Conservation (phyloP, 352 stramenopile genomes). For the Aphanomyces invadans region DNA sequence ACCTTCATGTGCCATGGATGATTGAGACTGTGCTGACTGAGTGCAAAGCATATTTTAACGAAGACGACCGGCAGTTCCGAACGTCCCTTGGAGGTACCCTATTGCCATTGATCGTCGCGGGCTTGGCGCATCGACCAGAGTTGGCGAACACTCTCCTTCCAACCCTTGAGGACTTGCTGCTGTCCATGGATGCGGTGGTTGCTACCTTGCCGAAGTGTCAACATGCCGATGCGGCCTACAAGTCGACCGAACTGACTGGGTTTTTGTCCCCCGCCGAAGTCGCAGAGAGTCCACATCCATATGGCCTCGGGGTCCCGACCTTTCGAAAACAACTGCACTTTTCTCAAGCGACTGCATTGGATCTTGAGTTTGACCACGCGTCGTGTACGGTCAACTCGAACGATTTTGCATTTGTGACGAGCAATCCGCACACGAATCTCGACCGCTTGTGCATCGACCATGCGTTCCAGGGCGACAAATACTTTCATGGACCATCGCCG, state of each 20-base stretch:
- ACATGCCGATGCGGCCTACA: neutral
- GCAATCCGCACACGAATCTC: conserved; percentile 16
- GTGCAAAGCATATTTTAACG: neutral
- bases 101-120: conserved; percentile 38
- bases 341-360: conserved; percentile 42
- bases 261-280: conserved; percentile 40
- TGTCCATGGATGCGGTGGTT: conserved; percentile 28
- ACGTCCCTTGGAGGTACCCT: conserved; percentile 39
- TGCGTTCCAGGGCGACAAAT: neutral
- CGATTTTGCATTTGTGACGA: conserved; percentile 60
- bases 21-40: neutral
- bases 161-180: conserved; percentile 31
- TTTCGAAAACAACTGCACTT: conserved; percentile 53
- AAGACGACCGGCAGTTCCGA: conserved; percentile 19
- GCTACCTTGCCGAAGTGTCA: neutral
- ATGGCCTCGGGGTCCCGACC: conserved; percentile 46
- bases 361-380: conserved; percentile 60
- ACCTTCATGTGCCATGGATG: neutral
- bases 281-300: conserved; percentile 60
- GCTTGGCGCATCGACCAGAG: conserved; percentile 36
- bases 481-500: neutral
- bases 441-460: conserved; percentile 7
- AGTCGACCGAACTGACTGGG: conserved; percentile 1
- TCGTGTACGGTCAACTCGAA: conserved; percentile 49
- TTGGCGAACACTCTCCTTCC: conserved; percentile 27